Evolutionary conservation across 495 filamentous ascomycete genomes (phyloP).

Genomic region (Xanthoparmelia taractica): DNA sequence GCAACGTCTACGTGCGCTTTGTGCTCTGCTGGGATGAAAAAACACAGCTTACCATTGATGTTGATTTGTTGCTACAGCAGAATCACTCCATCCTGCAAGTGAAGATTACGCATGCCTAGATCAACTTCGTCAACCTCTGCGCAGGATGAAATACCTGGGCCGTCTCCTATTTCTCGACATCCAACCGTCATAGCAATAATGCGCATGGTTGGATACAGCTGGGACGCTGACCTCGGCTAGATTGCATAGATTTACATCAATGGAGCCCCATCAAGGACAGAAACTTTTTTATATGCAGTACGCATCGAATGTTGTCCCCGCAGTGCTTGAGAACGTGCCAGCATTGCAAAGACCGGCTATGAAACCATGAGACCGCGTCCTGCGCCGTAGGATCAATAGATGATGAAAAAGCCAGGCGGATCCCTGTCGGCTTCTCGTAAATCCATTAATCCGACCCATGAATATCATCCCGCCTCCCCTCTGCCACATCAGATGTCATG

Average conservation of each 20-base stretch:
- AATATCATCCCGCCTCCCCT: background rate
- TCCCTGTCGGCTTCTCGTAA: background rate
- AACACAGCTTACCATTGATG: background rate
- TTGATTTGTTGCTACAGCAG: background rate
- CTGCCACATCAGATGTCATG: conserved; percentile 3
- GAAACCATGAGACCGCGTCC: background rate
- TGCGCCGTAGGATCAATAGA: background rate
- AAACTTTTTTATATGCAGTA: background rate
- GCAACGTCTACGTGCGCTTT: background rate
- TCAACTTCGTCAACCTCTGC: background rate
- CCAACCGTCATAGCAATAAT: background rate
- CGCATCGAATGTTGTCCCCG: background rate
- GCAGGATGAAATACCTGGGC: background rate
- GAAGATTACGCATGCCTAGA: background rate
- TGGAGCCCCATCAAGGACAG: background rate
- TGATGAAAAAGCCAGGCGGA: background rate
- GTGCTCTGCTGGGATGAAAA: background rate
- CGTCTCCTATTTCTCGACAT: background rate
- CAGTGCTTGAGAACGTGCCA: background rate
- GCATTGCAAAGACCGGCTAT: background rate
- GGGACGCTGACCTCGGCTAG: background rate
- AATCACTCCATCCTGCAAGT: background rate
- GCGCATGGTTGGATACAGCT: background rate
- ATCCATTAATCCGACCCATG: background rate
- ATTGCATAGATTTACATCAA: background rate